phyloP scores from a whole-genome alignment of 345 rosid species.

The Viola odorata region DNA sequence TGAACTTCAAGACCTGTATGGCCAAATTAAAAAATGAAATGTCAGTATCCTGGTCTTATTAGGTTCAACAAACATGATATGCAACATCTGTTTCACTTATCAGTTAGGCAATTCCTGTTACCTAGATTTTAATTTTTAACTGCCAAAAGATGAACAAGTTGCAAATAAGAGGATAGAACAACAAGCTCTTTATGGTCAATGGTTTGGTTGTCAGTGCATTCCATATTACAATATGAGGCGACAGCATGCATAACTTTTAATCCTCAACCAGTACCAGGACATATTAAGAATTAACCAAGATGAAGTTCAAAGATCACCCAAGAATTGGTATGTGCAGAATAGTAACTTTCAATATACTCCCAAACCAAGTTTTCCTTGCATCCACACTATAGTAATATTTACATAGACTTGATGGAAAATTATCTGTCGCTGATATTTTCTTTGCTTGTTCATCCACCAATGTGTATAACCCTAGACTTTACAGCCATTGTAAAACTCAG shows the following conservation, averaged over 20 bases:
- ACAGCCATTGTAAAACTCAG: neutral
- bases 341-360: neutral
- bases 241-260: neutral
- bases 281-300: neutral
- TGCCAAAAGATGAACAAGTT: neutral
- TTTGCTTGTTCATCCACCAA: neutral
- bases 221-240: conserved; percentile 1
- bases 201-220: neutral
- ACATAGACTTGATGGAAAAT: neutral
- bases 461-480: too few species aligned
- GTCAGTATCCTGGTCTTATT: neutral
- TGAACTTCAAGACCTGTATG: conserved; percentile 74
- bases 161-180: neutral
- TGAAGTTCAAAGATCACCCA: neutral
- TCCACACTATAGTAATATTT: neutral
- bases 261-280: neutral
- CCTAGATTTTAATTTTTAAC: too few species aligned
- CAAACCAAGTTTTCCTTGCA: neutral
- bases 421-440: neutral
- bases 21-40: neutral
- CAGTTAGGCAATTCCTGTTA: too few species aligned
- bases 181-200: neutral
- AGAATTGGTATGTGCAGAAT: neutral
- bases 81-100: too few species aligned
- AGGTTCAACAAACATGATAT: neutral